A percentile compares a stretch with the other conserved stretches of the same genome.
Evolutionary conservation across 2,329 filamentous ascomycete species (phyloP).

Genomic region (Cladophialophora carrionii): DNA sequence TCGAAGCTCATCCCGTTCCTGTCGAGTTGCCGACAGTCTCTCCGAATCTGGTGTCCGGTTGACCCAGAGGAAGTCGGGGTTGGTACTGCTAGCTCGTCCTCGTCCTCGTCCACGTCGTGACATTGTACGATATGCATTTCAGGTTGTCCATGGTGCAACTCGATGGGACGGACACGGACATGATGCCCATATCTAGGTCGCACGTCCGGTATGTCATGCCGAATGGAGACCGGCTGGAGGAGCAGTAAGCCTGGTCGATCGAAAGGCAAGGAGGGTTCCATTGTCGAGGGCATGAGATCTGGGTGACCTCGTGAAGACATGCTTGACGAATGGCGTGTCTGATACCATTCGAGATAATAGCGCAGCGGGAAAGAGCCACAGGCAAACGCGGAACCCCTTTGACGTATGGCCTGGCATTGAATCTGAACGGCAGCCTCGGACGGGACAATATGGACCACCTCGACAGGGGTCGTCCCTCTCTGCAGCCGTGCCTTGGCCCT

Average conservation of each 20-base stretch:
- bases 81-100: constrained; percentile 12
- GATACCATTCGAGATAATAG: constrained; percentile 14
- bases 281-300: constrained; percentile 10
- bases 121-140: constrained; percentile 19
- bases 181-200: constrained; percentile 15
- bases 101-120: constrained; percentile 24
- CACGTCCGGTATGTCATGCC: background rate
- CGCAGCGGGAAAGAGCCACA: constrained; percentile 8
- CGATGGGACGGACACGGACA: constrained; percentile 1
- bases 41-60: constrained; percentile 32
- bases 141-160: constrained; percentile 9
- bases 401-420: constrained; percentile 1
- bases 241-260: constrained; percentile 16
- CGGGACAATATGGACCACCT: background rate
- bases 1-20: constrained; percentile 31
- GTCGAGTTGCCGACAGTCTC: constrained; percentile 26
- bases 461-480: background rate
- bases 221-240: constrained; percentile 16
- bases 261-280: constrained; percentile 12
- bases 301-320: constrained; percentile 5
- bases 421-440: background rate
- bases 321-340: constrained; percentile 9
- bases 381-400: constrained; percentile 12
- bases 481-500: background rate
- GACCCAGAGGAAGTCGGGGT: constrained; percentile 33